These are phyloP conservation scores for Corymbia maculata DNA, from an alignment of 345 rosid species.

Conservation along the genomic window DNA sequence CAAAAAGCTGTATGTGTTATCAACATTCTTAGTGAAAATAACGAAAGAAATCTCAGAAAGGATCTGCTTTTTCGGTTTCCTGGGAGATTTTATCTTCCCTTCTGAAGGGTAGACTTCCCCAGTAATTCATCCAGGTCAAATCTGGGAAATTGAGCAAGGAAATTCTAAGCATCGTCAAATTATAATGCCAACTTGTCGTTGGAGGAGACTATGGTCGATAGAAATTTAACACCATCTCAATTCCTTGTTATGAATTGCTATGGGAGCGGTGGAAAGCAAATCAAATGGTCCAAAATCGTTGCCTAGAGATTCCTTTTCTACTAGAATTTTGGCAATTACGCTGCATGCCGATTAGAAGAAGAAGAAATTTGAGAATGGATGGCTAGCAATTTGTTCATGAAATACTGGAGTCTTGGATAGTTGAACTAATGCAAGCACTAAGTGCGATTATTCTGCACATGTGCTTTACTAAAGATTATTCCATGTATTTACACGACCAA, in stretches of 20 bases:
- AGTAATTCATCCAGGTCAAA: background rate
- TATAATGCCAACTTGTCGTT: background rate
- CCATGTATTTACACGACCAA: background rate
- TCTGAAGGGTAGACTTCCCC: background rate
- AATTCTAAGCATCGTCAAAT: background rate
- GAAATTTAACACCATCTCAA: background rate
- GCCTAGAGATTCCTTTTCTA: background rate
- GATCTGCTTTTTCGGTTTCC: background rate
- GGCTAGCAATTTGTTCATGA: background rate
- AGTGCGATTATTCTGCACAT: fast-evolving
- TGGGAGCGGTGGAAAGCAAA: background rate
- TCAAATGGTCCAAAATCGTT: background rate
- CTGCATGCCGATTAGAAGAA: no score
- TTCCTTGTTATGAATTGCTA: background rate
- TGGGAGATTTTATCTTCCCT: background rate
- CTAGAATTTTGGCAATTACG: background rate
- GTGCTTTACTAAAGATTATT: background rate
- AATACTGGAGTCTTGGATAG: background rate
- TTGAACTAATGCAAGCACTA: background rate
- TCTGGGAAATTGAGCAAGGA: background rate
- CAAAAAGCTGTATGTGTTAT: background rate
- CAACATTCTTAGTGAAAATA: background rate
- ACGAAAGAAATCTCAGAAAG: background rate
- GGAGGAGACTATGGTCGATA: background rate
- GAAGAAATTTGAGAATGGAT: background rate